A percentile compares a stretch with the other conserved stretches of the same genome.
Conservation (phyloP, 2,329 filamentous ascomycete genomes). For the Scedosporium aurantiacum region DNA sequence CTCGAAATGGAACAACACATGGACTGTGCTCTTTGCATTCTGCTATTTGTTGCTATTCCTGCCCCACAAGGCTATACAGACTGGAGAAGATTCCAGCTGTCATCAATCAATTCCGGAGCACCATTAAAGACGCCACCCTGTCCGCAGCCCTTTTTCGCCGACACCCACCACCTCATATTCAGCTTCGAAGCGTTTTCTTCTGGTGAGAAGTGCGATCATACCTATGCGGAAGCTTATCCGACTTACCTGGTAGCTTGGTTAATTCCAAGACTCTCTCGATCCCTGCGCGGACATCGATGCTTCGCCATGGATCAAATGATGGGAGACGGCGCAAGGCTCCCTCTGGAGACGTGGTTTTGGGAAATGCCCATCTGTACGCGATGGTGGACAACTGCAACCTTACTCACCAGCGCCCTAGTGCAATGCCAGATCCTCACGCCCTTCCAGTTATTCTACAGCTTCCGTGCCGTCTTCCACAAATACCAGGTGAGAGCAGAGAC, state of each 20-base stretch:
- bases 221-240: not conserved
- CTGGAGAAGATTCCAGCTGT: not conserved
- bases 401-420: conserved; percentile 77
- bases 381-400: conserved; percentile 92
- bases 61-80: too few relatives aligned
- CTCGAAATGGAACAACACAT: not conserved
- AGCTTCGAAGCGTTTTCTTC: not conserved
- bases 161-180: not conserved
- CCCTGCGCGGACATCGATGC: too few relatives aligned
- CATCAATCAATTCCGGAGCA: not conserved
- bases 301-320: conserved; percentile 46
- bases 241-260: not conserved
- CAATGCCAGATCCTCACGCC: conserved; percentile 88
- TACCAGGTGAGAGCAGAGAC: conserved; percentile 61
- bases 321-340: conserved; percentile 52
- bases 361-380: conserved; percentile 95
- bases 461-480: conserved; percentile 80
- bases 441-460: conserved; percentile 96
- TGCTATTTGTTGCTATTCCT: too few relatives aligned
- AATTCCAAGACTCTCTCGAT: not conserved
- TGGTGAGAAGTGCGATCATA: not conserved
- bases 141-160: not conserved
- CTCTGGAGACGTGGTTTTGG: conserved; percentile 95
- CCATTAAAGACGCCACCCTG: not conserved
- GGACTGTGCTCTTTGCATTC: not conserved